Conservation (phyloP, 2,329 filamentous ascomycete genomes). For the Cryphonectria japonica region DNA sequence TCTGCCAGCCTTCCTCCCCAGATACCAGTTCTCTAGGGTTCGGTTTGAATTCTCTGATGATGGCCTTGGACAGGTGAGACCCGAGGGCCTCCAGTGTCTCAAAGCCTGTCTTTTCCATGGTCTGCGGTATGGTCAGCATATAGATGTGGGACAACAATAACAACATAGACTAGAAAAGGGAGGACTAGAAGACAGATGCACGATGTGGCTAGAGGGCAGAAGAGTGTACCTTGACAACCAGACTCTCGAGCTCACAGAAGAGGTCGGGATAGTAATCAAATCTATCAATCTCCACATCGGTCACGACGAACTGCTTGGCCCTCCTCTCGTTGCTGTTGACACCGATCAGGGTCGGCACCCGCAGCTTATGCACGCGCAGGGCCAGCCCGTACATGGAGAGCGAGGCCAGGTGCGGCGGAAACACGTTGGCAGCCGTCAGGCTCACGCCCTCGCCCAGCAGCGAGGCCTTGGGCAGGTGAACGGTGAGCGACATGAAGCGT, state of each 20-base stretch:
- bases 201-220: constrained; percentile 6
- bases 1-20: constrained; percentile 49
- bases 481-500: constrained; percentile 53
- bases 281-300: constrained; percentile 64
- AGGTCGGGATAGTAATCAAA: constrained; percentile 51
- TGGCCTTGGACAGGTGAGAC: constrained; percentile 48
- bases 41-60: constrained; percentile 49
- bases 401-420: constrained; percentile 33
- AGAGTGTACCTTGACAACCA: constrained; percentile 60
- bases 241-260: constrained; percentile 60
- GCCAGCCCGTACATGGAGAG: constrained; percentile 37
- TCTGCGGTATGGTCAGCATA: constrained; percentile 41
- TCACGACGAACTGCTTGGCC: constrained; percentile 68
- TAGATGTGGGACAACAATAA: constrained; percentile 3
- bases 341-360: constrained; percentile 70
- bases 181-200: constrained; percentile 2
- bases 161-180: constrained; percentile 10
- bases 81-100: constrained; percentile 67
- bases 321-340: constrained; percentile 72
- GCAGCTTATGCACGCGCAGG: constrained; percentile 60
- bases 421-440: constrained; percentile 51
- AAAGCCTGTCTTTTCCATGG: constrained; percentile 59
- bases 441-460: constrained; percentile 65
- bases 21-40: constrained; percentile 36
- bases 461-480: constrained; percentile 69